Conservation (phyloP, 331 rosid genomes). For the Pyrus hybrid region DNA sequence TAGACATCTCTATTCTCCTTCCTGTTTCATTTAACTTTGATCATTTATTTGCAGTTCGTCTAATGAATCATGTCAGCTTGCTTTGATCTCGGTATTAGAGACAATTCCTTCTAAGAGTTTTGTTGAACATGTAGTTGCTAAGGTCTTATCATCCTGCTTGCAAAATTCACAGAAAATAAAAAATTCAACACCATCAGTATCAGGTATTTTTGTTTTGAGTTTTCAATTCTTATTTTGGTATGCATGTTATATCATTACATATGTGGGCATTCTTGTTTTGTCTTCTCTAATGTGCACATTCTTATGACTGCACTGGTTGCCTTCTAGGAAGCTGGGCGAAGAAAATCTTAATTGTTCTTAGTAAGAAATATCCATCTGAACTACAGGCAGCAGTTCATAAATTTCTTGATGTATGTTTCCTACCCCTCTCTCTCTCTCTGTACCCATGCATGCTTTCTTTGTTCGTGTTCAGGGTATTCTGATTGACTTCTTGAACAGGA, state of each 20-base stretch:
- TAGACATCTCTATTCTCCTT: not conserved
- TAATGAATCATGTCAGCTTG: constrained; percentile 44
- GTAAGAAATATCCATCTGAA: constrained; percentile 68
- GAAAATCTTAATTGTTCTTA: constrained; percentile 44
- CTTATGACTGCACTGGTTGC: not conserved
- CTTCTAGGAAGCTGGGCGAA: constrained; percentile 69
- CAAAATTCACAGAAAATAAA: constrained; percentile 37
- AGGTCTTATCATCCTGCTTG: constrained; percentile 56
- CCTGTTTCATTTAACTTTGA: constrained; percentile 18
- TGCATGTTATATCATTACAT: not conserved
- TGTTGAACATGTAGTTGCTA: constrained; percentile 51
- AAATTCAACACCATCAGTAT: constrained; percentile 29
- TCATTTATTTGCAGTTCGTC: constrained; percentile 49
- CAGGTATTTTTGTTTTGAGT: constrained; percentile 37
- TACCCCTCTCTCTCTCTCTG: not conserved
- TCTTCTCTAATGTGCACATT: not conserved
- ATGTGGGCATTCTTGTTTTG: not conserved
- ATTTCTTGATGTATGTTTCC: constrained; percentile 54
- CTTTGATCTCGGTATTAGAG: constrained; percentile 65
- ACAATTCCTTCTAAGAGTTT: constrained; percentile 40
- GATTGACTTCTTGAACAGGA: constrained; percentile 41
- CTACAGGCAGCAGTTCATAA: constrained; percentile 60
- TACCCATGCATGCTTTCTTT: not conserved
- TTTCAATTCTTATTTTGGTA: not conserved
- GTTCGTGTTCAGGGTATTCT: not conserved